Base-by-base conservation (phyloP, 2,329 filamentous ascomycete species). In the Metarhizium brunneum region DNA sequence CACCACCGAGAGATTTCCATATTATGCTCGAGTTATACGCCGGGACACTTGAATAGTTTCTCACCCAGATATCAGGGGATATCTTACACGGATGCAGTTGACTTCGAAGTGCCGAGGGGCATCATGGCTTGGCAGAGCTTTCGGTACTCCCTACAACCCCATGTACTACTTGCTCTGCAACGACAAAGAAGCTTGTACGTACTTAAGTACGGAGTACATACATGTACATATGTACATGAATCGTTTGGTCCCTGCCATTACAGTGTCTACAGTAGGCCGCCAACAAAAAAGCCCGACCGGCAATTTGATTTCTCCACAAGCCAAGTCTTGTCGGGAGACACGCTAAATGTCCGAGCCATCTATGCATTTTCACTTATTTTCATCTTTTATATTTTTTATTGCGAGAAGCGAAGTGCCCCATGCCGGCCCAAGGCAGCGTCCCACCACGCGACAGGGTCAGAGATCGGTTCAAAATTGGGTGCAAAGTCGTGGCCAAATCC, bases 401-500 rank as follows among this genome's bases (percentile, higher is more conserved):
- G 10, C 11, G 48, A 53, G 16, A 43, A 32, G 25, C n/a, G 42
- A 6, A 53, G n/a, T 6, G 25, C 42, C 5, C 56, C 56, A 53
- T 54, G 50, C 11, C 52, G 49, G 10, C 52, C 50, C 51, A 51
- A 52, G 8, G 51, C 54, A 32, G 57, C 54, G 40, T 59, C 56
- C 59, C 56, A 56, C 58, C 56, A 60, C 2, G 55, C 57, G 6
- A 58, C 32, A 30, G 56, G 58, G 40, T 61, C 56, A 32, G 55
- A 56, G 3, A 57, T 53, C 2, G 54, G 47, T 20, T 58, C 58
- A 5, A 58, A 45, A 20, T 55, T 50, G 1, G 56, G 32, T 2
- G 55, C 50, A 56, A 47, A 47, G 42, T 54, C 55, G 5, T 58
- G 45, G 7, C 38, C 16, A 18, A 52, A 57, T 36, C 48, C 4